Evolutionary conservation across 768 basidiomycete genomes (phyloP).

Genomic region (Tephrocybe sp.): DNA sequence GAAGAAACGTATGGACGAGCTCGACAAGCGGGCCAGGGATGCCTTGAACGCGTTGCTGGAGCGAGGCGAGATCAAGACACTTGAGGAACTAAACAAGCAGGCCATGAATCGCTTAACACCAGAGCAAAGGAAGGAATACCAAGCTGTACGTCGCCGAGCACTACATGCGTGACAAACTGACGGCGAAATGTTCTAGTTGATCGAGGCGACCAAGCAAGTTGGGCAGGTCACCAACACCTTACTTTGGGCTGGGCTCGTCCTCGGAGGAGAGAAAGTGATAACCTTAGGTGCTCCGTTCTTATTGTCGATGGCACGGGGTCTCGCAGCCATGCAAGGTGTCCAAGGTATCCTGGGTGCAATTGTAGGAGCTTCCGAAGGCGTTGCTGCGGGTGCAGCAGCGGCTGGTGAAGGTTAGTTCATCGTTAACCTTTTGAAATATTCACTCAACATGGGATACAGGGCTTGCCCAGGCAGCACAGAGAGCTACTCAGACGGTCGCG

Average conservation of each 20-base stretch:
- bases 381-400: background rate
- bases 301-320: background rate
- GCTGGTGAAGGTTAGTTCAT: slow-evolving; percentile 1
- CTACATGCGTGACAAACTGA: background rate
- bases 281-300: background rate
- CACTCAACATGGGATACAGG: background rate
- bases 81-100: slow-evolving; percentile 2
- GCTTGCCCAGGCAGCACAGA: slow-evolving; percentile 1
- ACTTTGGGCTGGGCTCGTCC: slow-evolving; percentile 1
- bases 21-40: slow-evolving; percentile 1
- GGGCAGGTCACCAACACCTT: slow-evolving; percentile 1
- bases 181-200: background rate
- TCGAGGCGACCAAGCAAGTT: slow-evolving; percentile 2
- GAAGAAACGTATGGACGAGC: slow-evolving; percentile 2
- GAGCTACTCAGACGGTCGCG: slow-evolving; percentile 1
- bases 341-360: background rate
- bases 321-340: background rate
- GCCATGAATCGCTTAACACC: slow-evolving; percentile 2
- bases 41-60: background rate
- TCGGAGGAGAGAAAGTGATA: background rate
- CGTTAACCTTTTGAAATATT: background rate
- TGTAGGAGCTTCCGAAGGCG: background rate
- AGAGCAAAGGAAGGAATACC: slow-evolving; percentile 2
- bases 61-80: slow-evolving; percentile 1
- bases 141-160: background rate